Base-by-base conservation (phyloP, 2,329 filamentous ascomycete species). In the Plenodomus lindquistii region DNA sequence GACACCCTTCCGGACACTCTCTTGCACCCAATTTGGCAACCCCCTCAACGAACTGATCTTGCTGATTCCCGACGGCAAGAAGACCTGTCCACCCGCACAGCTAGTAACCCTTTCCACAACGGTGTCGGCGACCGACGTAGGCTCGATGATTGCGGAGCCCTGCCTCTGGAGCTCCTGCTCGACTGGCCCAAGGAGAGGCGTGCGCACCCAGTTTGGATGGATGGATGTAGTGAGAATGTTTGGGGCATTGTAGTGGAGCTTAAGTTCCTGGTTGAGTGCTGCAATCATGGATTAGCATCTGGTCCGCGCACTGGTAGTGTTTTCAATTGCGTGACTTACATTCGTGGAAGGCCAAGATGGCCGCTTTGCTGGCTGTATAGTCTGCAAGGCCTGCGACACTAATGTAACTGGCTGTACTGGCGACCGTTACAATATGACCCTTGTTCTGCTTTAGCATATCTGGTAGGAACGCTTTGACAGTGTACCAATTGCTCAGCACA, bases 351-450 rank as follows among this genome's bases (percentile, higher is more conserved):
- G 77, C 72, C 36, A 83, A 63, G 0, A 79, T 78, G 19, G 74
- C 79, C 0, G 76, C 75, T 62, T 84, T 84, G 39, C 77, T 77
- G 42, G 73, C 73, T 36, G 71, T 74, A 62, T 84, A 84, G 52
- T 82, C 79, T 9, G 76, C 76, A 52, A 83, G 77, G 22, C 78
- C 75, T 1, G 72, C 75, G 3, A 77, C 54, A 0, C 70, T 69
- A 4, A 80, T 48, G 57, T 79, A 83, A 29, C 76, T 78, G 9
- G 79, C 79, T 59, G 78, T 72, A 48, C 77, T 81, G 2, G 82
- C 81, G 13, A 85, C 73, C 0, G 80, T 82, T 10, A 85, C 73
- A 22, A 85, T 71, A 52, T 84, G 81, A 2, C 82, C 82, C 64
- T 61, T 76, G 46, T 72, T 66, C 16, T 55, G 43, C 2, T 50